Base-by-base conservation (phyloP, 2,329 filamentous ascomycete species). In the Venturiaceae sp. region DNA sequence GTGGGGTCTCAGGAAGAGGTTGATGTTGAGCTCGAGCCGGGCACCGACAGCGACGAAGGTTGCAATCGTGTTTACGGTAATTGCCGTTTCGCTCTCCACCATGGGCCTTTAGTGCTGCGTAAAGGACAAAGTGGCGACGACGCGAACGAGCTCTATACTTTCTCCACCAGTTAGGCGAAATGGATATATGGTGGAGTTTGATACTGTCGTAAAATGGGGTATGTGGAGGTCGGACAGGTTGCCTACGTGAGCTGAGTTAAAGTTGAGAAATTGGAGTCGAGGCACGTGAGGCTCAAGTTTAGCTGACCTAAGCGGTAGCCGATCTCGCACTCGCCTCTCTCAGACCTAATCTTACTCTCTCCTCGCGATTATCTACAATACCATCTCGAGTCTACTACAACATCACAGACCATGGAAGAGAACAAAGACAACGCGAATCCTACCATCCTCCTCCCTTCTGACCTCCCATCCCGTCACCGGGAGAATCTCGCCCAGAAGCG, bases 401-500 rank as follows among this genome's bases (percentile, higher is more conserved):
- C 19, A 28, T n/a, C 16, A 14, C 19, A 30, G 21, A 53, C 1
- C 46, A 58, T 58, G 57, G 57, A 58, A 33, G 71, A 75, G 68
- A 77, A 78, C 68, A 77, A 78, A 68, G 75, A 79, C 67, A 96
- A 96, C 74, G 90, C 88, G 63, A 97, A 99, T 76, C 94, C 94
- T 58, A 95, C 90, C 63, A 92, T 99, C 69, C 78, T 97, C 67
- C 95, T 86, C 74, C 82, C 85, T 56, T 89, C 90, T 46, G 90
- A 97, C 74, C 83, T 99, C 55, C 92, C 94, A 47, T 94, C 90
- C 32, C 86, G 92, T 63, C 80, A 83, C 64, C 77, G 80, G 61
- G 69, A 71, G 58, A 64, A 69, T 62, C 68, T 67, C 63, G 65
- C 63, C 64, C 68, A 68, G 66, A 63, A 72, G 68, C 67, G 70